A percentile compares a stretch with the other conserved stretches of the same genome.
phyloP scores from a whole-genome alignment of 148 eudicot genomes.

The Silene latifolia region DNA sequence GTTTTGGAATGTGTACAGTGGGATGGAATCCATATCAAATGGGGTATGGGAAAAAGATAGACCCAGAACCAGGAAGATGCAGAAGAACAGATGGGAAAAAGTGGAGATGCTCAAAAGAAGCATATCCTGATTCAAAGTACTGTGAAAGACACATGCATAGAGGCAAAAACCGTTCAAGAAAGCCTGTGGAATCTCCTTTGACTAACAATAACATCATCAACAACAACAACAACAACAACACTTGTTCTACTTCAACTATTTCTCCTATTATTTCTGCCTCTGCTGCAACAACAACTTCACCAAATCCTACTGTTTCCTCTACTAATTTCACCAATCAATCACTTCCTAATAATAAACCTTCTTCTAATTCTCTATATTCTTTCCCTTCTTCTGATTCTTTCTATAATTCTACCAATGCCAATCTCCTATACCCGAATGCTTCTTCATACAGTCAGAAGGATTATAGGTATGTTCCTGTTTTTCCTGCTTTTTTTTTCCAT shows the following conservation, averaged over 20 bases:
- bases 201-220: not conserved
- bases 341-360: not conserved
- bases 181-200: conserved; percentile 87
- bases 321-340: conserved; percentile 37
- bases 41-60: conserved; percentile 88
- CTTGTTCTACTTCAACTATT: not conserved
- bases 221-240: not conserved
- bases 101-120: conserved; percentile 98
- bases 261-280: not conserved
- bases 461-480: conserved; percentile 21
- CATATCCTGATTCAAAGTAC: conserved; percentile 92
- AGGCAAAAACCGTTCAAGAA: conserved; percentile 99
- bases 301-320: conserved; percentile 24
- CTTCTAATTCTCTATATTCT: conserved; percentile 22
- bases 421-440: conserved; percentile 41
- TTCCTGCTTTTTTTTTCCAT: not conserved
- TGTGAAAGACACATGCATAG: conserved; percentile 99
- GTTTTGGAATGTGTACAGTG: conserved; percentile 29
- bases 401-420: conserved; percentile 24
- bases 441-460: conserved; percentile 28
- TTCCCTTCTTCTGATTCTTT: conserved; percentile 27
- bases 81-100: conserved; percentile 97
- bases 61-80: conserved; percentile 99
- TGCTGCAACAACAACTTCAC: conserved; percentile 5
- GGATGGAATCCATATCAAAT: conserved; percentile 90